Percentiles rank a stretch among this genome's conserved stretches.
Conservation (phyloP, 2,329 filamentous ascomycete genomes). For the Amauroascus niger region DNA sequence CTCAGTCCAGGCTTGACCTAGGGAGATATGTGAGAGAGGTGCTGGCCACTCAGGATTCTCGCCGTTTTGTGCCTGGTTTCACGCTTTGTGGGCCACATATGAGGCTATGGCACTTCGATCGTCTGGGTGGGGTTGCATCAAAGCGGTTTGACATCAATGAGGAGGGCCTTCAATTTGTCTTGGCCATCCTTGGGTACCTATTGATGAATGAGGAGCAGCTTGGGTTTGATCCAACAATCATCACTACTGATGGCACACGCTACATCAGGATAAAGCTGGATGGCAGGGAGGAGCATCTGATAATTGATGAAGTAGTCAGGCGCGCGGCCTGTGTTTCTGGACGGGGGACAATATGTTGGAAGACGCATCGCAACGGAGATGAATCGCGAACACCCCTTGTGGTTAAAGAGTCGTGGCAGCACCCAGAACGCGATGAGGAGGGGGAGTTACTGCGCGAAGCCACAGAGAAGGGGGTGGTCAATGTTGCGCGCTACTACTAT, state of each 20-base stretch:
- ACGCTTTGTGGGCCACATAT: constrained; percentile 29
- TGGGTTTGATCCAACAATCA: constrained; percentile 40
- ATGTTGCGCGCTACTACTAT: constrained; percentile 18
- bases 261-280: constrained; percentile 9
- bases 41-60: constrained; percentile 6
- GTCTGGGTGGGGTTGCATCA: constrained; percentile 40
- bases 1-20: no score
- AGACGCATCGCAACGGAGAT: constrained; percentile 30
- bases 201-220: constrained; percentile 35
- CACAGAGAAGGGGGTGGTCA: constrained; percentile 19
- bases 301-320: constrained; percentile 33
- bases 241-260: constrained; percentile 3
- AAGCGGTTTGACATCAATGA: constrained; percentile 13
- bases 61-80: constrained; percentile 40
- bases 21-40: constrained; percentile 4
- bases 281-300: constrained; percentile 30
- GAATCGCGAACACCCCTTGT: not conserved
- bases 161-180: constrained; percentile 10
- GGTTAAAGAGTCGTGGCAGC: constrained; percentile 25
- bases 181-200: constrained; percentile 10
- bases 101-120: constrained; percentile 30
- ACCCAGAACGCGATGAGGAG: constrained; percentile 23
- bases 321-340: constrained; percentile 29
- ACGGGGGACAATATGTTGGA: constrained; percentile 40
- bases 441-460: constrained; percentile 21